These are phyloP conservation scores for Silene coronaria DNA, from an alignment of 179 eudicot genomes.

Conservation along the genomic window DNA sequence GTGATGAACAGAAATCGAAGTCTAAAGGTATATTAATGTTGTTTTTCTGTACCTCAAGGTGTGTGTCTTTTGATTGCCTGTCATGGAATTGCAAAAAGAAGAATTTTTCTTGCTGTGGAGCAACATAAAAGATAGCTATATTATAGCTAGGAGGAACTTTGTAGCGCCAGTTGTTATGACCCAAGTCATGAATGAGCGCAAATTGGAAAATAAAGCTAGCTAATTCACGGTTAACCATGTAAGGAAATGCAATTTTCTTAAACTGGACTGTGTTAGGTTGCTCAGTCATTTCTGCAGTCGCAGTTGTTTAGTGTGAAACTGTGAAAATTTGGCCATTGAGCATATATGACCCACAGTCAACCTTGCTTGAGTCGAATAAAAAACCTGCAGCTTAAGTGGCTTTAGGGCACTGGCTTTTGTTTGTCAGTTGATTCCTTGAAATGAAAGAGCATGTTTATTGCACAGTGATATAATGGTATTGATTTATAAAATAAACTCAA, in stretches of 20 bases:
- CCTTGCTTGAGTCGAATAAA: background rate
- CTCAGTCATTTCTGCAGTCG: background rate
- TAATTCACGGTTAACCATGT: background rate
- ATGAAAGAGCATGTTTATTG: background rate
- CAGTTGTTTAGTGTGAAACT: background rate
- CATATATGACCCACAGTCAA: background rate
- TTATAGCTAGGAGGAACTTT: background rate
- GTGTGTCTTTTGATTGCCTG: constrained; percentile 2
- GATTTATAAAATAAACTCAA: background rate
- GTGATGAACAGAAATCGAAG: constrained; percentile 51
- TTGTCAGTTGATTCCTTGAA: background rate
- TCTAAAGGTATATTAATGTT: constrained; percentile 51
- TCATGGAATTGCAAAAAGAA: background rate
- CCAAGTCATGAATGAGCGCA: background rate
- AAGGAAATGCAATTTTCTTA: background rate
- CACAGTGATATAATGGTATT: background rate
- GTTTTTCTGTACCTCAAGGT: background rate
- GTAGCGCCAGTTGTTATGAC: background rate
- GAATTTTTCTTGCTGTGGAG: background rate
- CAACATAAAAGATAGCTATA: background rate
- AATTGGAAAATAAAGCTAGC: background rate
- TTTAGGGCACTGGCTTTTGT: background rate
- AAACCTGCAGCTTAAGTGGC: background rate
- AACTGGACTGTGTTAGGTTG: constrained; percentile 3
- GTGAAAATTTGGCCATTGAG: background rate